Conservation (phyloP, 768 basidiomycete species). For the Podaxis sp. region DNA sequence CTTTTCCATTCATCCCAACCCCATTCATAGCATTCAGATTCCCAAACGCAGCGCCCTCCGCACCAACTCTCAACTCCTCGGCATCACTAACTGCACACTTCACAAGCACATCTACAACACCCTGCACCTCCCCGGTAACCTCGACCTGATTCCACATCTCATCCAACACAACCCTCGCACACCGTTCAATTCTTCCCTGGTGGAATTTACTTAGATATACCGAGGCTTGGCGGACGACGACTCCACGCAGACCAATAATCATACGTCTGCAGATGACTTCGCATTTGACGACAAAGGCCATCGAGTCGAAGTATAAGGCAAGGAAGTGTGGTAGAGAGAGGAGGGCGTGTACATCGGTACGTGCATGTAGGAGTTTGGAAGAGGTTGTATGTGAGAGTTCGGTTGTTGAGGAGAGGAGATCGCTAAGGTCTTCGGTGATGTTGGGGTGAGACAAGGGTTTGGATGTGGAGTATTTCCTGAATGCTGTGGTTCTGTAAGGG, state of each 20-base stretch:
- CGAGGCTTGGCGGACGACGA: constrained; percentile 86
- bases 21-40: constrained; percentile 10
- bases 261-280: constrained; percentile 85
- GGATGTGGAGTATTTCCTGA: constrained; percentile 32
- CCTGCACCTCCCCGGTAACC: constrained; percentile 64
- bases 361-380: constrained; percentile 72
- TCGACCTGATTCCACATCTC: constrained; percentile 91
- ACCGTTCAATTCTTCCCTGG: constrained; percentile 69
- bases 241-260: constrained; percentile 91
- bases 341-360: constrained; percentile 76
- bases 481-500: not conserved
- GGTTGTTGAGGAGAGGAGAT: constrained; percentile 75
- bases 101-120: constrained; percentile 68
- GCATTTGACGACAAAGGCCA: constrained; percentile 87
- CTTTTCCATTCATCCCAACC: not conserved
- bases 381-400: constrained; percentile 84
- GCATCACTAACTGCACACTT: constrained; percentile 84
- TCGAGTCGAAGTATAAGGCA: constrained; percentile 78
- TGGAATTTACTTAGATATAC: constrained; percentile 86
- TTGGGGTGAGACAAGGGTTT: constrained; percentile 38
- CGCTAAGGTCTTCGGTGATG: constrained; percentile 65
- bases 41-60: constrained; percentile 27
- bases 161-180: constrained; percentile 91
- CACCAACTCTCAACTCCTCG: constrained; percentile 51
- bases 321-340: constrained; percentile 76